Evolutionary conservation across 116 monocot genomes (phyloP).

Genomic region (Cymodocea nodosa): DNA sequence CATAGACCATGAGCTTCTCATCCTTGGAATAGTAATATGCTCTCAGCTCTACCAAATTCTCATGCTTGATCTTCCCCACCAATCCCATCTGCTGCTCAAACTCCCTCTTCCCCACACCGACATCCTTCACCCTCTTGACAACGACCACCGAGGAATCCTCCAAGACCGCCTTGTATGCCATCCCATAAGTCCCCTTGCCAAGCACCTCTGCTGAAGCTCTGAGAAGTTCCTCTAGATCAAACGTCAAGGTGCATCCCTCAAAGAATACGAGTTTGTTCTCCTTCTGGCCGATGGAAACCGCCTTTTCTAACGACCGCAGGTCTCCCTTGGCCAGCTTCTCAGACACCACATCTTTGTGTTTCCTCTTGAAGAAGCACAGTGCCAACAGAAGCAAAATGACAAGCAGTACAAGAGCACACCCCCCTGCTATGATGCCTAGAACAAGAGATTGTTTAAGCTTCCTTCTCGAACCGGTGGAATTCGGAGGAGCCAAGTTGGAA

Average conservation of each 20-base stretch:
- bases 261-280: slow-evolving; percentile 56
- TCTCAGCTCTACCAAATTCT: slow-evolving; percentile 44
- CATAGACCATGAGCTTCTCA: slow-evolving; percentile 71
- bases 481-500: not conserved
- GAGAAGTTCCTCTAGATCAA: slow-evolving; percentile 71
- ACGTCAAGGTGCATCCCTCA: slow-evolving; percentile 54
- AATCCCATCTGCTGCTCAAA: slow-evolving; percentile 78
- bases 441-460: slow-evolving; percentile 7
- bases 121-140: slow-evolving; percentile 77
- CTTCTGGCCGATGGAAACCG: slow-evolving; percentile 17
- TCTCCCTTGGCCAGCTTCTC: slow-evolving; percentile 5
- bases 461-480: not conserved
- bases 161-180: slow-evolving; percentile 61
- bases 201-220: slow-evolving; percentile 74
- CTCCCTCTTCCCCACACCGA: slow-evolving; percentile 55
- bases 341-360: not conserved
- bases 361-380: slow-evolving; percentile 7
- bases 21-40: slow-evolving; percentile 88
- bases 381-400: not conserved
- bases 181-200: slow-evolving; percentile 70
- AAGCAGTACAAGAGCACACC: slow-evolving; percentile 8
- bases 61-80: slow-evolving; percentile 35
- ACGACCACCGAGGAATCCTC: slow-evolving; percentile 74
- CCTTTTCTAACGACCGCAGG: slow-evolving; percentile 10
- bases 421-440: slow-evolving; percentile 13